Percentiles rank a stretch among this genome's conserved stretches.
Conservation (phyloP, 1,139 yeast species). For the Williopsis jadinii region DNA sequence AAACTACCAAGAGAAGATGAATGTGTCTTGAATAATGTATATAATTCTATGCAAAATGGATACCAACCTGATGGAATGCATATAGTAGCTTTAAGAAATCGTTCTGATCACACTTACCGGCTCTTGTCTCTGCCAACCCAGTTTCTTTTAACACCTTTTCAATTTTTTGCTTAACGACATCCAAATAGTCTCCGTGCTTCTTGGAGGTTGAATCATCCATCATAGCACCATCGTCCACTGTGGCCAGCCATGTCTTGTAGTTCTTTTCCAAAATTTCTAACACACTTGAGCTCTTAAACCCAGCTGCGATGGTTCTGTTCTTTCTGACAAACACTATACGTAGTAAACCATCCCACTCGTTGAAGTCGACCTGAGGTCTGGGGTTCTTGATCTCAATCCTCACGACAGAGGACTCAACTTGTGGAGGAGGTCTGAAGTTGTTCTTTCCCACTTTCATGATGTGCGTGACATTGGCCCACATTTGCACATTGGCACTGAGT, state of each 20-base stretch:
- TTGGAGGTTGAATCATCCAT: constrained; percentile 26
- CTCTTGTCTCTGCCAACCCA: constrained; percentile 76
- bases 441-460: constrained; percentile 97
- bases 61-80: constrained; percentile 96
- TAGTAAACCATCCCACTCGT: constrained; percentile 95
- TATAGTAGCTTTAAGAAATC: constrained; percentile 82
- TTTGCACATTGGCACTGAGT: constrained; percentile 91
- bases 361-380: constrained; percentile 83
- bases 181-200: constrained; percentile 41
- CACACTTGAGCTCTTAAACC: constrained; percentile 81
- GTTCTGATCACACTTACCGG: constrained; percentile 91
- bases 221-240: constrained; percentile 33
- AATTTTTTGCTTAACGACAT: constrained; percentile 48
- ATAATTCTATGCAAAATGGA: constrained; percentile 71
- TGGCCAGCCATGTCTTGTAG: constrained; percentile 73
- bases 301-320: constrained; percentile 89
- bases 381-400: constrained; percentile 88
- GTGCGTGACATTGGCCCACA: constrained; percentile 99
- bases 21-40: neutral
- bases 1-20: constrained; percentile 26
- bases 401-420: constrained; percentile 95
- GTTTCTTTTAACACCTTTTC: constrained; percentile 68
- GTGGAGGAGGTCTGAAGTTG: constrained; percentile 97
- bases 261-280: constrained; percentile 80
- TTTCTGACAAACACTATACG: constrained; percentile 89